Evolutionary conservation across 1,284 basidiomycete species (phyloP), one percentile per base, ranked within the genome.

Genomic region (Inonotus obliquus): DNA sequence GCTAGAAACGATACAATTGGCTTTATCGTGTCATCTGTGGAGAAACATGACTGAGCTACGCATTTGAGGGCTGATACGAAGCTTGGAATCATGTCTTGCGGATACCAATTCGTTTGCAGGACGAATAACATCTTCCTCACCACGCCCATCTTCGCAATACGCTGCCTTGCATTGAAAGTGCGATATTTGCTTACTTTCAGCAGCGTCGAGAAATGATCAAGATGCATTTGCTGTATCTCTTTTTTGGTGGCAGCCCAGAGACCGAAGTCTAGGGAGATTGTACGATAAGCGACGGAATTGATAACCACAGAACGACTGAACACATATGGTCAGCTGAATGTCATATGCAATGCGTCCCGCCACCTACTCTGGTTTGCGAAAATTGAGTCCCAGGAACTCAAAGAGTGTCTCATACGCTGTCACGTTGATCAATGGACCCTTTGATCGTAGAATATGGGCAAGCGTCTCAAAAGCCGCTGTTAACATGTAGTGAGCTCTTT

Each of bases 391-490:
- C 21, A 95, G 72, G 66, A 95, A 93, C 69, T 89, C 85, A 67
- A 96, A 90, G 2, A 98, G 69, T 0, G 85, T 86, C 68, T 91
- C 87, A 65, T 91, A 90, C 4, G 86, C 81, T 0, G 85, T 85
- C 69, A 87, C 78, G 68, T 92, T 91, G 71, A 98, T 84, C 58
- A 94, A 71, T n/a, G 80, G 78, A 29, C 82, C 79, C 72, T 96
- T 96, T 41, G 78, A 77, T 25, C 87, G 79, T 17, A 98, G 77
- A 23, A 93, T 85, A 37, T 84, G 82, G 0, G 86, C 85, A 3
- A 98, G 79, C 38, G 95, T 86, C 61, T 97, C 94, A 69, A 96
- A 98, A 11, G 93, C 92, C 62, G 86, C 92, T 94, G 66, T 6
- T 25, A 27, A 21, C 32, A 48, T 59, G 29, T 52, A 37, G 45